Conservation (phyloP, 1,284 basidiomycete species). For the Ganoderma lingzhi region DNA sequence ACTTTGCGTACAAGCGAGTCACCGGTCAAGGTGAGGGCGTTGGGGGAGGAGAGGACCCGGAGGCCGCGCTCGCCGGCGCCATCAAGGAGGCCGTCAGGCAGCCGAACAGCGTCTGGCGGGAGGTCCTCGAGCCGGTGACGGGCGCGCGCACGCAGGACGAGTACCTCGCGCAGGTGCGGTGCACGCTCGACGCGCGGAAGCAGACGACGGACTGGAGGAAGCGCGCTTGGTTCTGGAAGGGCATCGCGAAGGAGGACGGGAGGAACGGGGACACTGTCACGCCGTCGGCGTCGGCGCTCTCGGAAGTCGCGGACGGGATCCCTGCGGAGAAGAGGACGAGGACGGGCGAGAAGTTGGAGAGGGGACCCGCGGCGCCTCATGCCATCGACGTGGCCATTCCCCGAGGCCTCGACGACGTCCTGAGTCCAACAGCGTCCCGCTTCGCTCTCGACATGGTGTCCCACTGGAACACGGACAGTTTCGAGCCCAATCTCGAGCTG, state of each 20-base stretch:
- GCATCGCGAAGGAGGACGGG: constrained; percentile 46
- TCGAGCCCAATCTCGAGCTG: neutral
- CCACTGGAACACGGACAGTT: neutral
- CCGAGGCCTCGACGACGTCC: neutral
- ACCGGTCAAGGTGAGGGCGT: constrained; percentile 16
- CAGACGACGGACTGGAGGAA: constrained; percentile 52
- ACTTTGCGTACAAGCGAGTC: constrained; percentile 33
- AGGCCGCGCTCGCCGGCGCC: constrained; percentile 55
- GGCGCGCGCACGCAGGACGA: constrained; percentile 53
- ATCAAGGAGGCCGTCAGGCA: constrained; percentile 52
- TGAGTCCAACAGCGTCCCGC: constrained; percentile 6
- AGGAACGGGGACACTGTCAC: constrained; percentile 48
- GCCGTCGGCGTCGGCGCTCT: constrained; percentile 60
- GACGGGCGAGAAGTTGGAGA: constrained; percentile 40
- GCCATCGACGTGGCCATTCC: neutral
- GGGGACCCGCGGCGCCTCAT: neutral
- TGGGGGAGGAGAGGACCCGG: constrained; percentile 41
- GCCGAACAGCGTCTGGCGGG: constrained; percentile 52
- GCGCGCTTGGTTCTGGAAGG: constrained; percentile 58
- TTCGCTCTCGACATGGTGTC: constrained; percentile 8
- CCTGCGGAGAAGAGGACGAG: constrained; percentile 49
- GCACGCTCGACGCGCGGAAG: constrained; percentile 53
- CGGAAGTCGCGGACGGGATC: constrained; percentile 53
- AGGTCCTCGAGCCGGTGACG: constrained; percentile 51
- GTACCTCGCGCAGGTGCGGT: constrained; percentile 57